These are phyloP conservation scores for Cardamine occulta DNA, from an alignment of 345 rosid species.

Conservation along the genomic window DNA sequence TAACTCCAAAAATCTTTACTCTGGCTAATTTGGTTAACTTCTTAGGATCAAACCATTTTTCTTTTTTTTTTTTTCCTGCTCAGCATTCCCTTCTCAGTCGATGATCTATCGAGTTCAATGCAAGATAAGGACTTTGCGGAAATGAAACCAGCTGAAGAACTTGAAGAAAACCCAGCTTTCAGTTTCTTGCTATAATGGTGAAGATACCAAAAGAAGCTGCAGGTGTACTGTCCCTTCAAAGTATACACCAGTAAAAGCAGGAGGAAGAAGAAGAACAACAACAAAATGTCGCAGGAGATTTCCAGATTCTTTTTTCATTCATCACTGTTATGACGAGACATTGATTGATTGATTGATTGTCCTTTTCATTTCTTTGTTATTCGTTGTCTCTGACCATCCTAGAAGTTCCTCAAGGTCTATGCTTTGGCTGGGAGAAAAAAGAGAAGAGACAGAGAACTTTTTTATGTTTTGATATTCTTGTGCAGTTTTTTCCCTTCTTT, in stretches of 20 bases:
- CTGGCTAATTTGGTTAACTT: slow-evolving; percentile 16
- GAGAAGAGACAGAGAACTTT: slow-evolving; percentile 1
- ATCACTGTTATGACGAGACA: slow-evolving; percentile 3
- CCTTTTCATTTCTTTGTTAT: slow-evolving; percentile 18
- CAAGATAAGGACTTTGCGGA: slow-evolving; percentile 87
- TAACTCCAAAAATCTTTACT: background rate
- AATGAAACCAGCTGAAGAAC: slow-evolving; percentile 84
- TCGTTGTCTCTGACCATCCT: slow-evolving; percentile 16
- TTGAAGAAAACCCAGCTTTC: slow-evolving; percentile 81
- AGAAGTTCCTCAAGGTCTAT: slow-evolving; percentile 3
- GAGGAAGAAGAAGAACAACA: slow-evolving; percentile 3
- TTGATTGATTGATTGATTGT: slow-evolving; percentile 21
- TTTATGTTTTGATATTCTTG: slow-evolving; percentile 33
- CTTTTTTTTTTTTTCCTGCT: background rate
- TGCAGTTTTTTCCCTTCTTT: slow-evolving; percentile 20
- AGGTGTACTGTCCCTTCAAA: slow-evolving; percentile 13
- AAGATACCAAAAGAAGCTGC: slow-evolving; percentile 32
- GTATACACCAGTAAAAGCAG: slow-evolving; percentile 2
- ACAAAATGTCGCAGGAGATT: slow-evolving; percentile 24
- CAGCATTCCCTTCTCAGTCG: slow-evolving; percentile 93
- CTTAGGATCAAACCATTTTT: background rate
- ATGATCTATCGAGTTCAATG: slow-evolving; percentile 77
- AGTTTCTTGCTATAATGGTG: slow-evolving; percentile 61
- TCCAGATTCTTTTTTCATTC: slow-evolving; percentile 6
- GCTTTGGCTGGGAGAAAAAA: slow-evolving; percentile 20